A percentile compares a stretch with the other conserved stretches of the same genome.
Evolutionary conservation across 106 monocot genomes (phyloP).

Genomic region (Amphibolis antarctica): DNA sequence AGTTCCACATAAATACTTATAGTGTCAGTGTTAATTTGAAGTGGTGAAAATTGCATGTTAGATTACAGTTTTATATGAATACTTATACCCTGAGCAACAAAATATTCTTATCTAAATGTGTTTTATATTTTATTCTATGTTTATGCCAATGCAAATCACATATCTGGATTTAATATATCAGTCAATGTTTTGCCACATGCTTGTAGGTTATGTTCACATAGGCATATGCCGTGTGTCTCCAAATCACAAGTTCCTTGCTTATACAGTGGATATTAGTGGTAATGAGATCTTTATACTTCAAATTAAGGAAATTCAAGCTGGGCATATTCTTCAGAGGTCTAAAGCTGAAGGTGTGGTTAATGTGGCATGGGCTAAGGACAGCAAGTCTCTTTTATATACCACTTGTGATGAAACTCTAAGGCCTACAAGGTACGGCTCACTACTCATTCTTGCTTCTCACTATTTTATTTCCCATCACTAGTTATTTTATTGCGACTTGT

Average conservation of each 20-base stretch:
- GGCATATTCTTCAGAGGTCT: constrained; percentile 24
- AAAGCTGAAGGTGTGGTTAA: constrained; percentile 55
- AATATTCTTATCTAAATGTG: too few species aligned
- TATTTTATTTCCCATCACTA: background rate
- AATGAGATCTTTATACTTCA: constrained; percentile 62
- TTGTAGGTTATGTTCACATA: constrained; percentile 93
- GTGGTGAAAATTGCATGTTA: too few species aligned
- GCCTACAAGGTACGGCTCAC: constrained; percentile 45
- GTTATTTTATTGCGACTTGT: too few species aligned
- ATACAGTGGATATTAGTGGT: constrained; percentile 74
- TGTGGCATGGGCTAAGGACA: constrained; percentile 68
- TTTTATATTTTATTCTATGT: too few species aligned
- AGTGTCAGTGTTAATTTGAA: too few species aligned
- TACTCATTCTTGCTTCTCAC: background rate
- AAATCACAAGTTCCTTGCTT: constrained; percentile 77
- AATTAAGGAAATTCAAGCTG: constrained; percentile 65
- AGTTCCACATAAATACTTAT: too few species aligned
- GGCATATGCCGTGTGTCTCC: constrained; percentile 86
- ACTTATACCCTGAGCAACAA: too few species aligned
- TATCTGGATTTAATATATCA: too few species aligned
- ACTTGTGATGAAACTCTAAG: constrained; percentile 76
- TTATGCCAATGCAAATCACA: too few species aligned
- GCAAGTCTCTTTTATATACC: constrained; percentile 54
- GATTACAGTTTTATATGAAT: too few species aligned
- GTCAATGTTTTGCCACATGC: background rate